Evolutionary conservation across 441 rosid species (phyloP).

Genomic region (Cnidoscolus chayamansa): DNA sequence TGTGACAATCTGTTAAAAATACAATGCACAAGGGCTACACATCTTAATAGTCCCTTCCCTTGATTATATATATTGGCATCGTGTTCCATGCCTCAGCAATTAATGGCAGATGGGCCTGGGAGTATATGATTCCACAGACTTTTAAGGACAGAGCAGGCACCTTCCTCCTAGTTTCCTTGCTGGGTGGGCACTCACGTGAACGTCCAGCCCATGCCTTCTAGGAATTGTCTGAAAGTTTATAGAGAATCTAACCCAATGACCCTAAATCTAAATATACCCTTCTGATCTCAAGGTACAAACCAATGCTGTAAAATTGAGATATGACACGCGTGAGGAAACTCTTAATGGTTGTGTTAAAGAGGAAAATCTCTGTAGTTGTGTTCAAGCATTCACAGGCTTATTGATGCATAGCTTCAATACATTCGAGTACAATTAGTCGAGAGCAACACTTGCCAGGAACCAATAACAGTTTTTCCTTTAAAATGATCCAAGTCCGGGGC

Average conservation of each 20-base stretch:
- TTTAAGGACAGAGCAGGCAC: neutral
- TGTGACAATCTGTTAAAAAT: slow-evolving; percentile 33
- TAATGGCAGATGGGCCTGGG: slow-evolving; percentile 23
- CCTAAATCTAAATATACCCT: neutral
- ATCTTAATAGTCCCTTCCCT: neutral
- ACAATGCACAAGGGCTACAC: slow-evolving; percentile 8
- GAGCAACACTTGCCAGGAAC: neutral
- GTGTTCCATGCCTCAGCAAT: slow-evolving; percentile 30
- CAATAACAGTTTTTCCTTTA: neutral
- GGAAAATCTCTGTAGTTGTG: neutral
- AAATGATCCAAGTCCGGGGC: neutral
- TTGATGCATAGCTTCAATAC: neutral
- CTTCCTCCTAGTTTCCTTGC: slow-evolving; percentile 10
- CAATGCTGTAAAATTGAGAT: neutral
- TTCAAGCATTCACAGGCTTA: neutral
- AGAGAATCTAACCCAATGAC: neutral
- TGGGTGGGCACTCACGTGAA: slow-evolving; percentile 13
- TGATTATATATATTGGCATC: slow-evolving; percentile 26
- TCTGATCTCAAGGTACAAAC: neutral
- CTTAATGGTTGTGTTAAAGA: too few relatives aligned
- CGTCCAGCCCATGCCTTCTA: neutral
- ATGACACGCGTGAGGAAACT: too few relatives aligned
- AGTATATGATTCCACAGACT: slow-evolving; percentile 3
- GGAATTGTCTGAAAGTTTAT: neutral
- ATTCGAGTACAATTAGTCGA: neutral